Percentiles rank a stretch among this genome's conserved stretches.
Evolutionary conservation across 768 basidiomycete species (phyloP).

Genomic region (Collybia sp.): DNA sequence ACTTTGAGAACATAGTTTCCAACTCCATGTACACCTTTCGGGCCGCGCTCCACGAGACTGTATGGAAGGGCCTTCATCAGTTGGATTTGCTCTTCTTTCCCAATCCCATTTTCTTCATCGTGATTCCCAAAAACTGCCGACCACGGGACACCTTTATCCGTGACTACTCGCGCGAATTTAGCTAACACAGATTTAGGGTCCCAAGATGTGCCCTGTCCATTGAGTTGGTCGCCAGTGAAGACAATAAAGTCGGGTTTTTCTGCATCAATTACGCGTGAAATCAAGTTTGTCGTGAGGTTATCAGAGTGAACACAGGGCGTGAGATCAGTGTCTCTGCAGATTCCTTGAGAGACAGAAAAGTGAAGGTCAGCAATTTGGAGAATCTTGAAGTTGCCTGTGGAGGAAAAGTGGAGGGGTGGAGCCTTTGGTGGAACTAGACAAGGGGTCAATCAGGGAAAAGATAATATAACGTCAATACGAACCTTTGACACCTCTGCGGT

Average conservation of each 20-base stretch:
- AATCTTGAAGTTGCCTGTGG: constrained; percentile 82
- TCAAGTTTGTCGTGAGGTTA: constrained; percentile 68
- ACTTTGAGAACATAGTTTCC: constrained; percentile 92
- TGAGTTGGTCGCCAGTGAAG: constrained; percentile 91
- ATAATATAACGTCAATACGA: constrained; percentile 16
- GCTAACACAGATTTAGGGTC: constrained; percentile 84
- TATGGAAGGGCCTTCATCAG: constrained; percentile 81
- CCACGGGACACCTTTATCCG: constrained; percentile 80
- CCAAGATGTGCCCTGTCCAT: constrained; percentile 89
- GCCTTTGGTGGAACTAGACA: constrained; percentile 61
- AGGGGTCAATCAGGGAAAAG: constrained; percentile 3
- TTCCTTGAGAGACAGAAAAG: constrained; percentile 76
- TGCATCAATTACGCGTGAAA: constrained; percentile 63
- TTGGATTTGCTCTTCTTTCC: constrained; percentile 60
- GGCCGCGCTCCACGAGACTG: constrained; percentile 76
- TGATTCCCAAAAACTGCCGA: constrained; percentile 94
- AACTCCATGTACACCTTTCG: constrained; percentile 79
- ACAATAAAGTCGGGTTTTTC: constrained; percentile 92
- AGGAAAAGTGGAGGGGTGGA: constrained; percentile 78
- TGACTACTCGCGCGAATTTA: constrained; percentile 80
- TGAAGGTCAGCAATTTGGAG: constrained; percentile 93
- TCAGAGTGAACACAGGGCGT: constrained; percentile 63
- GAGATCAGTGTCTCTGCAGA: constrained; percentile 70
- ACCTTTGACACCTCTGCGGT: constrained; percentile 74
- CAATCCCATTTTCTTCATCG: constrained; percentile 68